Base-by-base conservation (phyloP, 257 asterid species). In the Ballota nigra region DNA sequence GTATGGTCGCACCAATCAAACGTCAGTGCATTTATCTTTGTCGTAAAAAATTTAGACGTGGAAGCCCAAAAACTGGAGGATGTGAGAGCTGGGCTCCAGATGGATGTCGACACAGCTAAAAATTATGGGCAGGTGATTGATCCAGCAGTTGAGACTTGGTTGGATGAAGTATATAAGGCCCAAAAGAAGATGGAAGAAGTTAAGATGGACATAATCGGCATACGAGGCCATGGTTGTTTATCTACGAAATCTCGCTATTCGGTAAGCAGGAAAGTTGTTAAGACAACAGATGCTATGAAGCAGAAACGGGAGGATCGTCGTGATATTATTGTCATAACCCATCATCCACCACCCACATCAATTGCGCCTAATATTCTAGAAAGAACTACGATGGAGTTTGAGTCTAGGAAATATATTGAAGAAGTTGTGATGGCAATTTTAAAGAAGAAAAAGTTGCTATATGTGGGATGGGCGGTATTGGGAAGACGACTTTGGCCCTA, bases 401-500 rank as follows among this genome's bases (percentile, higher is more conserved):
- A 64, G 6, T 36, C 77, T 0, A 73, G 77, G 11, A 73, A 64
- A 6, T 5, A 36, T 0, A 64, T 55, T 18, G 60, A 64, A 18
- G 49, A 53, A 3, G 59, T 53, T 0, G 9, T 73, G 34, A 65
- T 73, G 59, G 5, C 0, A 16, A 4, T 19, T 10, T 11, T 63
- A 53, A 9, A 26, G 12, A 19, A n/a, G 40, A 4, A 0, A 5
- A 24, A 0, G 66, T 65, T n/a, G 72, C 67, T 28, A 65, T 73
- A 73, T n/a, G n/a, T n/a, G n/a, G n/a, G n/a, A n/a, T n/a, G n/a
- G n/a, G 29, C 40, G 78, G 78, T 3, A 31, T 63, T 0, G 68
- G 68, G 16, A 69, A 69, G 40, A 69, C 74, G 0, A 69, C 66
- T 0, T 20, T 69, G 57, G 74, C 65, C 5, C 8, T 33, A 15